phyloP scores from a whole-genome alignment of 208 protist species.

The Strigomonas galati region DNA sequence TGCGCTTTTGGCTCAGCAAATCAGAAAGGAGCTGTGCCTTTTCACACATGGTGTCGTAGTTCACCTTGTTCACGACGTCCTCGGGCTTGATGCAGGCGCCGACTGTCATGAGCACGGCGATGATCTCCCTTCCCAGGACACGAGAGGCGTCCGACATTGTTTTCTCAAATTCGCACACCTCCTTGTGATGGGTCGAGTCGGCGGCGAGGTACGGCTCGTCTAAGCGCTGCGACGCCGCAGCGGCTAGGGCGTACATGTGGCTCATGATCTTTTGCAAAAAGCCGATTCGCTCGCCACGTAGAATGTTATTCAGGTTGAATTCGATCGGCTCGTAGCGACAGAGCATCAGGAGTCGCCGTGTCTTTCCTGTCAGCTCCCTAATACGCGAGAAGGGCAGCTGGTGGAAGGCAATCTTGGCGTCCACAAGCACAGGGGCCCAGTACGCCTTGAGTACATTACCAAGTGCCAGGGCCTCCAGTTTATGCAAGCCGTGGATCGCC shows the following conservation, averaged over 20 bases:
- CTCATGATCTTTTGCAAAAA: conserved; percentile 31
- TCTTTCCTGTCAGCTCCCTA: conserved; percentile 14
- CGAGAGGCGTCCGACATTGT: neutral
- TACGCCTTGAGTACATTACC: conserved; percentile 58
- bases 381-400: conserved; percentile 53
- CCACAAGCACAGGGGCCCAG: conserved; percentile 48
- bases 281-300: conserved; percentile 33
- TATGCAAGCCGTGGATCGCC: conserved; percentile 33
- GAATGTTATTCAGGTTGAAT: conserved; percentile 42
- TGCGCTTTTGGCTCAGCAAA: conserved; percentile 25
- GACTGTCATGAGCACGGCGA: conserved; percentile 32
- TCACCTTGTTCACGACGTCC: conserved; percentile 34
- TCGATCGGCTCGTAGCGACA: conserved; percentile 41
- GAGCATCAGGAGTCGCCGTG: conserved; percentile 24
- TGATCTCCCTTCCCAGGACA: conserved; percentile 38
- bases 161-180: conserved; percentile 22
- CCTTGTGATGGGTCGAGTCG: conserved; percentile 18
- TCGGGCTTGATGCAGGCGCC: conserved; percentile 27
- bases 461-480: conserved; percentile 39
- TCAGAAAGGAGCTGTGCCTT: conserved; percentile 25
- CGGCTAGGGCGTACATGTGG: conserved; percentile 39
- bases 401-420: conserved; percentile 34
- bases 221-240: conserved; percentile 28
- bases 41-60: conserved; percentile 34
- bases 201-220: conserved; percentile 15